Base-by-base conservation (phyloP, 1,284 basidiomycete genomes). In the Schizophyllum commune region DNA sequence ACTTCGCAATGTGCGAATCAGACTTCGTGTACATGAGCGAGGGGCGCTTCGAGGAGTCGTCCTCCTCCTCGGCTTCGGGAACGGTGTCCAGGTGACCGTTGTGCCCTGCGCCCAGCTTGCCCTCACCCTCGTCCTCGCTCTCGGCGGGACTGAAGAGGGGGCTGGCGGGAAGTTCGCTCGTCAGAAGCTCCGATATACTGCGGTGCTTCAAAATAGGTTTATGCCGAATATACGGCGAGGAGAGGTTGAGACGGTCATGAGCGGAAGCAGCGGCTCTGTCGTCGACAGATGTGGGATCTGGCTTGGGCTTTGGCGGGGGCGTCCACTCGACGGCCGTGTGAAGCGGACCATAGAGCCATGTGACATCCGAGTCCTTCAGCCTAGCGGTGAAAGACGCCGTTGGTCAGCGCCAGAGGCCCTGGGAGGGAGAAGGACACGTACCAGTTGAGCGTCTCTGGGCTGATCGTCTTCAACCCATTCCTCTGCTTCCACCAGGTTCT, bases 401-500 rank as follows among this genome's bases (percentile, higher is more conserved):
- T 51, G 22, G 54, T 58, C 58, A 53, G 58, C 57, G 58, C 57
- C 60, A 67, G 59, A 61, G 57, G n/a, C 9, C 52, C 33, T 54
- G 34, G 19, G 34, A 32, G 59, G 56, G 55, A 20, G 61, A 53
- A 65, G 58, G 57, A 62, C n/a, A 80, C 93, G 72, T 71, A 98
- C 96, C 96, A 99, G 74, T 99, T 99, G 68, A 99, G 85, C 2
- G 96, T 98, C 78, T 99, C 96, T 63, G 96, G 96, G 54, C 88
- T 91, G 72, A 99, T 86, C 0, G 96, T 99, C 77, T 92, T 94
- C 62, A 99, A 84, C 66, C 96, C 94, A 69, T 97, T 98, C 65
- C 96, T 82, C 82, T 98, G 96, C 77, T 99, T 98, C 84, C 96
- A 96, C 96, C 97, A 99, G 1, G 96, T 98, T 55, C 97, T 80